A percentile compares a stretch with the other conserved stretches of the same genome.
phyloP scores from a whole-genome alignment of 768 basidiomycete genomes.

The Pleurotus citrinopileatus region DNA sequence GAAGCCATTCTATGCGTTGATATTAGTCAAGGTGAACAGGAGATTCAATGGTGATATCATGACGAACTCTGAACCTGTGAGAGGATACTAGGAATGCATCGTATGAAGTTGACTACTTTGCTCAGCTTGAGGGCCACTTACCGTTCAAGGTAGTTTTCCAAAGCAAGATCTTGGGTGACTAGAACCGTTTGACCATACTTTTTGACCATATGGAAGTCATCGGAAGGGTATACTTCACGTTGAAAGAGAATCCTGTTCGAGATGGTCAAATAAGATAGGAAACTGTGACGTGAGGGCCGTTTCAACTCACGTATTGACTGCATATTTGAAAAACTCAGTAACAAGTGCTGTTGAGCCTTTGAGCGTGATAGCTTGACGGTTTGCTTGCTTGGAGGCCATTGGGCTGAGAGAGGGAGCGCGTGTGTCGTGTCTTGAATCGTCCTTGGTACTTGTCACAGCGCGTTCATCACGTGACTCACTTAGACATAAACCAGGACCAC shows the following conservation, averaged over 20 bases:
- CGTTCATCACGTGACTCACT: not conserved
- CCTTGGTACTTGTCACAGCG: too few species aligned
- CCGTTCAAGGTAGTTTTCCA: slow-evolving; percentile 93
- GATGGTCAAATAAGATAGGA: slow-evolving; percentile 12
- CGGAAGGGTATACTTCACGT: slow-evolving; percentile 93
- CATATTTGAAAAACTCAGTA: slow-evolving; percentile 99
- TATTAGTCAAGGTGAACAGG: not conserved
- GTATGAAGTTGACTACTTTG: not conserved
- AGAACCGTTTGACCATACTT: slow-evolving; percentile 97
- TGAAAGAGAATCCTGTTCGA: slow-evolving; percentile 85
- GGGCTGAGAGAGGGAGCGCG: slow-evolving; percentile 13
- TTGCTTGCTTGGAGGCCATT: slow-evolving; percentile 38
- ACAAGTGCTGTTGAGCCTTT: slow-evolving; percentile 93
- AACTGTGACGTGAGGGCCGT: not conserved
- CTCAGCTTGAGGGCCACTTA: slow-evolving; percentile 24
- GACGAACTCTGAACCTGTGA: slow-evolving; percentile 86
- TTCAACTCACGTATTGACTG: slow-evolving; percentile 85
- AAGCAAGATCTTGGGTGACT: slow-evolving; percentile 87
- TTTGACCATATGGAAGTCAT: slow-evolving; percentile 99
- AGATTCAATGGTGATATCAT: not conserved
- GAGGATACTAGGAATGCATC: slow-evolving; percentile 61
- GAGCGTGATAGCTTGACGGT: slow-evolving; percentile 83
- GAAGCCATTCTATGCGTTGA: slow-evolving; percentile 78
- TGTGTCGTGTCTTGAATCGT: too few species aligned
- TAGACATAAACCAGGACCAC: not conserved